phyloP scores from a whole-genome alignment of 768 basidiomycete species.

The Lyophyllum shimeji region DNA sequence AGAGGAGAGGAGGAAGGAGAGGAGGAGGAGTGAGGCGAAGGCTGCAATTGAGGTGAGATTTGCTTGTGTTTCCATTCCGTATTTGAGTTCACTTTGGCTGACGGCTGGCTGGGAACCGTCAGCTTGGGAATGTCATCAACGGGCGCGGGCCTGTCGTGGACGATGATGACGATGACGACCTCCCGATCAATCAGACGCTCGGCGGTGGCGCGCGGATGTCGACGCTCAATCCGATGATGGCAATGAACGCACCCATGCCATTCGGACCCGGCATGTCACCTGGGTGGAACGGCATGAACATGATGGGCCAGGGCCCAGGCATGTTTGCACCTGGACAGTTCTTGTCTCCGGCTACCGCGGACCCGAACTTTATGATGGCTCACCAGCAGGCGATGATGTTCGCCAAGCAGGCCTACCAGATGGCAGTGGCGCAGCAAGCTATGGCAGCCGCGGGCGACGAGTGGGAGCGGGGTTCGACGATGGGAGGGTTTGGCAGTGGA shows the following conservation, averaged over 20 bases:
- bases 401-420: constrained; percentile 89
- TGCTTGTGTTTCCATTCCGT: constrained; percentile 2
- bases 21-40: constrained; percentile 80
- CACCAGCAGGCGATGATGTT: constrained; percentile 87
- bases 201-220: constrained; percentile 36
- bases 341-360: constrained; percentile 41
- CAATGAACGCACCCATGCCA: constrained; percentile 35
- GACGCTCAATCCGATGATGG: constrained; percentile 46
- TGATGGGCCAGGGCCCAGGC: constrained; percentile 29
- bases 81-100: not conserved
- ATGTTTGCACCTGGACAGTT: constrained; percentile 43
- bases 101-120: constrained; percentile 9
- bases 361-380: constrained; percentile 63
- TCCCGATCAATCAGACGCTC: constrained; percentile 45
- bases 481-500: constrained; percentile 37
- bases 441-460: constrained; percentile 88
- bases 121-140: constrained; percentile 90
- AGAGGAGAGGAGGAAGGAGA: constrained; percentile 64
- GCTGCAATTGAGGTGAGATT: constrained; percentile 82
- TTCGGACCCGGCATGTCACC: constrained; percentile 21
- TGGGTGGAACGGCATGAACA: constrained; percentile 22
- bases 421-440: constrained; percentile 88
- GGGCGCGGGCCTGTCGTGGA: constrained; percentile 64
- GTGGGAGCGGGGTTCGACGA: constrained; percentile 79
- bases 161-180: constrained; percentile 52